phyloP scores from a whole-genome alignment of 176 grass and related monocot genomes.

The Triticum monococcum region DNA sequence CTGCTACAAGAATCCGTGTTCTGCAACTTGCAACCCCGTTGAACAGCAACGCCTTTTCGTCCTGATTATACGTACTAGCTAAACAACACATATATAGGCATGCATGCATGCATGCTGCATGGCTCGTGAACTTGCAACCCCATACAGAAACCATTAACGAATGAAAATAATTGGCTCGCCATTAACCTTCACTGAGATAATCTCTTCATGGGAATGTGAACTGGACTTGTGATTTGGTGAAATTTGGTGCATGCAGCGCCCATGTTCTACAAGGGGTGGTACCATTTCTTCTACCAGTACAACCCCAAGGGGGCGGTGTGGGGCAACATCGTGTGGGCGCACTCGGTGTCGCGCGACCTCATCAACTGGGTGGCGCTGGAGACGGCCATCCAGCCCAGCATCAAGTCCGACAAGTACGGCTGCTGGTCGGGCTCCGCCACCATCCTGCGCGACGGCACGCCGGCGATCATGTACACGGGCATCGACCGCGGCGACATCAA shows the following conservation, averaged over 20 bases:
- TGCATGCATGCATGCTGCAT: not conserved
- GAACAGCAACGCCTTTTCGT: conserved; percentile 6
- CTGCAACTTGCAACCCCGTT: not conserved
- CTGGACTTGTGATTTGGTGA: not conserved
- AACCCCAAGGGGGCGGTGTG: conserved; percentile 61
- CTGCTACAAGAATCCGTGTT: not conserved
- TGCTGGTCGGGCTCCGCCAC: conserved; percentile 80
- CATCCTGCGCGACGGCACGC: conserved; percentile 35
- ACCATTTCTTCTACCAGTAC: conserved; percentile 79
- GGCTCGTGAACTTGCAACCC: not conserved
- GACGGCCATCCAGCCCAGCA: conserved; percentile 51
- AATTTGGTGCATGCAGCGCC: conserved; percentile 41
- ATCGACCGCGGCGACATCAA: conserved; percentile 20
- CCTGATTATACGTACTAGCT: not conserved
- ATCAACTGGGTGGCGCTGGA: conserved; percentile 70
- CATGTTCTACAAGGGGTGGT: conserved; percentile 72
- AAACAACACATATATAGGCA: not conserved
- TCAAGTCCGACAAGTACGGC: conserved; percentile 51
- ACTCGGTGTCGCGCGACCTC: conserved; percentile 64
- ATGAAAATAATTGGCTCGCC: not conserved
- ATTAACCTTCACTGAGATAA: not conserved
- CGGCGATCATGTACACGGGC: conserved; percentile 64
- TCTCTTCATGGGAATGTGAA: not conserved
- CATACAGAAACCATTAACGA: not conserved
- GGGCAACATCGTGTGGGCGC: conserved; percentile 74